phyloP scores from a whole-genome alignment of 495 filamentous ascomycete genomes.

The Neurospora tetraspora region DNA sequence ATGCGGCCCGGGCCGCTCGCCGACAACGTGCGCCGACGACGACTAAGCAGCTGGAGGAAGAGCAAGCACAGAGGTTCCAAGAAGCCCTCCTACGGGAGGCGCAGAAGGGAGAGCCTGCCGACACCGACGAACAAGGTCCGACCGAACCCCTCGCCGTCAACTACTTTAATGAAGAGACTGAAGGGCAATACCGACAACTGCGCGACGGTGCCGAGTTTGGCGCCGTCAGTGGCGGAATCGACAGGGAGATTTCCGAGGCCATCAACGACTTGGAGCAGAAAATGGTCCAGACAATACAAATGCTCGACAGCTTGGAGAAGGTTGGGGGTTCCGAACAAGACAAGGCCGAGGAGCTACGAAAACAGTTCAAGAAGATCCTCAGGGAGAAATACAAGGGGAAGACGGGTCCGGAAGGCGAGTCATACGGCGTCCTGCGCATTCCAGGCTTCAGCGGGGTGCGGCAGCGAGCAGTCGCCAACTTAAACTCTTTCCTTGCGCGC shows the following conservation, averaged over 20 bases:
- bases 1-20: slow-evolving; percentile 1
- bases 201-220: slow-evolving; percentile 26
- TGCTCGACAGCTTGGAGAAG: slow-evolving; percentile 27
- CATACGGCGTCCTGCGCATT: slow-evolving; percentile 14
- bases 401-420: slow-evolving; percentile 17
- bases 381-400: slow-evolving; percentile 25
- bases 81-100: background rate
- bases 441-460: slow-evolving; percentile 16
- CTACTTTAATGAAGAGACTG: slow-evolving; percentile 35
- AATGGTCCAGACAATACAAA: slow-evolving; percentile 32
- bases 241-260: slow-evolving; percentile 28
- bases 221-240: slow-evolving; percentile 34
- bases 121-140: background rate
- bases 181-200: slow-evolving; percentile 25
- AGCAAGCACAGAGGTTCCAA: background rate
- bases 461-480: slow-evolving; percentile 12
- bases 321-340: slow-evolving; percentile 20
- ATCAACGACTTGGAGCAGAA: slow-evolving; percentile 44
- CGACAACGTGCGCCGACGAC: background rate
- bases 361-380: slow-evolving; percentile 27
- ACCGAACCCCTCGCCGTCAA: slow-evolving; percentile 18
- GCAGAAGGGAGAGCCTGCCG: background rate
- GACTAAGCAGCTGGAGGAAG: background rate
- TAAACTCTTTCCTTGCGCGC: slow-evolving; percentile 19
- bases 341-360: slow-evolving; percentile 22